Conservation (phyloP, 768 basidiomycete genomes). For the Boletus rubropictus region DNA sequence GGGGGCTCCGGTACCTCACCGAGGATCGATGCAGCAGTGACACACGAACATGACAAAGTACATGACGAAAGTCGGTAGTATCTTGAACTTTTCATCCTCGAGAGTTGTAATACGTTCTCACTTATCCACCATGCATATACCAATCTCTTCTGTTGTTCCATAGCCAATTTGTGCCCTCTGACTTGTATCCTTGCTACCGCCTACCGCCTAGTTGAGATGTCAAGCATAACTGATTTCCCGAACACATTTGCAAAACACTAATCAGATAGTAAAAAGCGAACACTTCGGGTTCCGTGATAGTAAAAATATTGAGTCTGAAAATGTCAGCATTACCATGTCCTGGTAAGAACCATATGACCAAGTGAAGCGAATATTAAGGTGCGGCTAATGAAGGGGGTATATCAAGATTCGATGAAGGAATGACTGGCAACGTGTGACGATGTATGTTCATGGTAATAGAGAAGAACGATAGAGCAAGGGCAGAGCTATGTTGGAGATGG, state of each 20-base stretch:
- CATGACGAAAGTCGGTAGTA: neutral
- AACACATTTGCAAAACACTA: slow-evolving; percentile 27
- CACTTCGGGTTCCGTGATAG: slow-evolving; percentile 24
- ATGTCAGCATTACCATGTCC: slow-evolving; percentile 26
- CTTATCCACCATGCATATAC: neutral
- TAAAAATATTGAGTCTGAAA: slow-evolving; percentile 19
- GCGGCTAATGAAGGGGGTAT: slow-evolving; percentile 32
- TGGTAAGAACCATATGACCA: slow-evolving; percentile 30
- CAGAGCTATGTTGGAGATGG: slow-evolving; percentile 10
- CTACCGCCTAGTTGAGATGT: slow-evolving; percentile 3
- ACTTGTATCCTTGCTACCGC: neutral
- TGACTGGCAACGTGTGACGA: slow-evolving; percentile 29
- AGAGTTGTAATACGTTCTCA: slow-evolving; percentile 1
- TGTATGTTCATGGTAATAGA: slow-evolving; percentile 26
- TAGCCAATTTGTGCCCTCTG: neutral
- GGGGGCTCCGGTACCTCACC: neutral
- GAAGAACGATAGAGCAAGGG: slow-evolving; percentile 14
- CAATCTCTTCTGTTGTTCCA: neutral
- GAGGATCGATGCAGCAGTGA: neutral
- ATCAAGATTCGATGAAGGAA: slow-evolving; percentile 35
- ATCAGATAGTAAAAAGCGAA: slow-evolving; percentile 25
- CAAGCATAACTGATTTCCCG: slow-evolving; percentile 10
- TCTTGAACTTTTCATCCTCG: neutral
- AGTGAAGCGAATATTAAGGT: slow-evolving; percentile 34
- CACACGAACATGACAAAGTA: neutral